Evolutionary conservation across 306 rosid genomes (phyloP).

Genomic region (Medicago lupulina): DNA sequence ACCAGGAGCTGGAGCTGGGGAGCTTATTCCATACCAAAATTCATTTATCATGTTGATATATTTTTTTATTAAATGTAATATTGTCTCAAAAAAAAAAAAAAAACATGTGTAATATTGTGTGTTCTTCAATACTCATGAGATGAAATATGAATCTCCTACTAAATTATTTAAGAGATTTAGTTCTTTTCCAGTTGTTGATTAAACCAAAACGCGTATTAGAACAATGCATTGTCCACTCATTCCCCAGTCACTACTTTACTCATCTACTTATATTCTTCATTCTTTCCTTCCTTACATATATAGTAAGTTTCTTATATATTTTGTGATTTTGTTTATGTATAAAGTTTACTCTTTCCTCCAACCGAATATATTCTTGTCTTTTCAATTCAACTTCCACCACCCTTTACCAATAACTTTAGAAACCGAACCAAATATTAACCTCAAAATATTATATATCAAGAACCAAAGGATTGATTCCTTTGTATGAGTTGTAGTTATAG

Average conservation of each 20-base stretch:
- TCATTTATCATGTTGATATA: too few relatives aligned
- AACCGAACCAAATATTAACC: slow-evolving; percentile 35
- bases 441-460: slow-evolving; percentile 36
- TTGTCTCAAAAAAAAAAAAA: too few relatives aligned
- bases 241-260: slow-evolving; percentile 7
- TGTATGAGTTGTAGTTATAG: slow-evolving; percentile 38
- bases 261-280: slow-evolving; percentile 30
- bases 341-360: slow-evolving; percentile 42
- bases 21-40: too few relatives aligned
- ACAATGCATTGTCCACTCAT: slow-evolving; percentile 4
- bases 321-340: not conserved
- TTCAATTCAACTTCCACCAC: slow-evolving; percentile 46
- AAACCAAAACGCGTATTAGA: not conserved
- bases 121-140: too few relatives aligned
- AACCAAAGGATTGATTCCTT: slow-evolving; percentile 42
- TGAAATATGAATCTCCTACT: too few relatives aligned
- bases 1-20: too few relatives aligned
- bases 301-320: not conserved
- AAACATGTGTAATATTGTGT: too few relatives aligned
- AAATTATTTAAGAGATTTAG: too few relatives aligned
- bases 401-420: slow-evolving; percentile 42
- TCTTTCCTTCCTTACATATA: slow-evolving; percentile 18
- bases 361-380: slow-evolving; percentile 63
- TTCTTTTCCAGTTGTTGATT: too few relatives aligned
- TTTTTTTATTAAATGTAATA: too few relatives aligned